Conservation (phyloP, 352 stramenopile species). For the Phytophthora vignae region DNA sequence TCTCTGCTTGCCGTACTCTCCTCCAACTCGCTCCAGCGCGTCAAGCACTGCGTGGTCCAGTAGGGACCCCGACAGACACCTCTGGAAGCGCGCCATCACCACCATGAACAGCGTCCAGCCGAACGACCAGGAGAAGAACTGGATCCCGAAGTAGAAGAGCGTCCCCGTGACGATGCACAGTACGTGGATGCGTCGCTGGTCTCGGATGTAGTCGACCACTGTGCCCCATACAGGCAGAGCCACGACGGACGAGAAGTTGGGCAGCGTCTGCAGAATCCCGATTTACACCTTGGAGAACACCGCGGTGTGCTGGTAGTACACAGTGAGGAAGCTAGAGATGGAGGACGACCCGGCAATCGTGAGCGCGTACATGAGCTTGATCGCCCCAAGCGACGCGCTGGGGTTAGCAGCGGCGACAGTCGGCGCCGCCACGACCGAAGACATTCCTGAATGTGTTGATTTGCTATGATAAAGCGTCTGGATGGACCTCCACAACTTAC, state of each 20-base stretch:
- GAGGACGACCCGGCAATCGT: conserved; percentile 58
- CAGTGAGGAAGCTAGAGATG: conserved; percentile 67
- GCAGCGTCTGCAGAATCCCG: conserved; percentile 70
- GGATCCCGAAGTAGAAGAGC: conserved; percentile 57
- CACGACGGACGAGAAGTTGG: conserved; percentile 58
- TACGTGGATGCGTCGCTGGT: conserved; percentile 65
- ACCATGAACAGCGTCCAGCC: conserved; percentile 49
- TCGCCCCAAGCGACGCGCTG: conserved; percentile 35
- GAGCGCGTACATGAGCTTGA: conserved; percentile 73
- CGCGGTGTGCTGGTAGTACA: conserved; percentile 69
- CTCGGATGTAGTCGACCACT: conserved; percentile 59
- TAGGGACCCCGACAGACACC: conserved; percentile 50
- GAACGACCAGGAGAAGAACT: conserved; percentile 55
- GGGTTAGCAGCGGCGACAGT: neutral
- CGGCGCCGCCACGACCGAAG: neutral
- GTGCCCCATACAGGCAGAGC: conserved; percentile 70
- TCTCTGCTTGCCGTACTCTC: conserved; percentile 82
- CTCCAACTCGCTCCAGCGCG: conserved; percentile 58
- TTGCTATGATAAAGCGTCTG: neutral
- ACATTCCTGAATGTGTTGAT: neutral
- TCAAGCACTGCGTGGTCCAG: conserved; percentile 70
- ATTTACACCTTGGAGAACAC: conserved; percentile 79
- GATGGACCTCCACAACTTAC: too few species aligned
- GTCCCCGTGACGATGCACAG: conserved; percentile 60
- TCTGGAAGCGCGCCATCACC: conserved; percentile 59